Evolutionary conservation across 163 green algal species (phyloP), one percentile per base, ranked within the genome.

Genomic region (Scenedesmus sp.): DNA sequence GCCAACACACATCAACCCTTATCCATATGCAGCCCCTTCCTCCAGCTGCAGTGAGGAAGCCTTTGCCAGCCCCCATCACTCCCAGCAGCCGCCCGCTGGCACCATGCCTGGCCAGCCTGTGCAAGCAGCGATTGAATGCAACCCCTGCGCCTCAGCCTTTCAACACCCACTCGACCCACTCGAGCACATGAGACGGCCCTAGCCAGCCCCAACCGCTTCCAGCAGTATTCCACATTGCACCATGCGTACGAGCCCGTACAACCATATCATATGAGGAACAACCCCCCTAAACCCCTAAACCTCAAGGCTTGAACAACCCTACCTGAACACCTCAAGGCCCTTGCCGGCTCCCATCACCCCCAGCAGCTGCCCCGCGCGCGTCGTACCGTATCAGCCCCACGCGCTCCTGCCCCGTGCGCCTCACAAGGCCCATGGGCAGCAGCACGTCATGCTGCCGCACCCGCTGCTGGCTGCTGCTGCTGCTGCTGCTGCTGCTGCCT

Each of bases 311-410:
- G 10, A 22, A 15, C 18, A 59, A 37, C 91, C 30, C 86, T n/a
- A 96, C 95, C 93, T 95, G 93, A 97, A 98, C 59, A 99, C 61
- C 93, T 99, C 98, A 5, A 98, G 51, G 22, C 92, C 93, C 93
- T 97, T 98, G 33, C 97, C 97, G 1, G 96, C 94, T 16, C 87
- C 91, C 93, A 98, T 96, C 30, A 94, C 95, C 10, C 94, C 96
- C 81, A 99, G 91, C 44, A 97, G 87, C 0, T 89, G n/a, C 86
- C 0, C 96, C 96, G 43, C 43, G 40, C 0, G 61, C 84, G 53
- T 93, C 90, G 88, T 96, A 99, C 2, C 93, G 88, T 79, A 99
- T 81, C 30, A 81, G 86, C 12, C 93, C 92, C 82, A 96, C 97
- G 0, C 97, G 94, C 80, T 99, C 97, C 35, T 94, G 86, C 0